Conservation (phyloP, 495 filamentous ascomycete genomes). For the Jackrogersella multiformis region DNA sequence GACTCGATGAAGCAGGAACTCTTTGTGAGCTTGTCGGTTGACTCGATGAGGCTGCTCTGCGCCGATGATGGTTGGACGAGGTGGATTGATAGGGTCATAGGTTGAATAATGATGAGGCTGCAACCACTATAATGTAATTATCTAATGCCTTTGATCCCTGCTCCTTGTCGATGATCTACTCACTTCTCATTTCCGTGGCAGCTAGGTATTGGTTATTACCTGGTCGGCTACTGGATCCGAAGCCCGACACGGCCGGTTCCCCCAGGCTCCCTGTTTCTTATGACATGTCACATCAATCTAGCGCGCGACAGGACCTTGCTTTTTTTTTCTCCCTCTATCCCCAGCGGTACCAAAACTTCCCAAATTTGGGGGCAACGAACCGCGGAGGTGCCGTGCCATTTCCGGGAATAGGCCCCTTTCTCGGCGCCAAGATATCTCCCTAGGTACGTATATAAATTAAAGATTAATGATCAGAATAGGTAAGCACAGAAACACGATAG, state of each 20-base stretch:
- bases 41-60: conserved; percentile 47
- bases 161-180: conserved; percentile 40
- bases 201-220: conserved; percentile 39
- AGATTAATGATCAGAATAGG: conserved; percentile 6
- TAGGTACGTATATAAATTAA: conserved; percentile 15
- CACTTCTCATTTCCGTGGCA: conserved; percentile 44
- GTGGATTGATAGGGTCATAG: conserved; percentile 48
- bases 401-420: conserved; percentile 25
- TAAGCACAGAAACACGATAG: conserved; percentile 7
- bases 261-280: conserved; percentile 21
- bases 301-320: conserved; percentile 32
- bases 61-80: conserved; percentile 45
- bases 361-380: conserved; percentile 24
- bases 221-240: conserved; percentile 35
- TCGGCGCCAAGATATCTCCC: conserved; percentile 29
- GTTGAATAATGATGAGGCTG: conserved; percentile 42
- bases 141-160: conserved; percentile 42
- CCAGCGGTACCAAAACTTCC: conserved; percentile 38
- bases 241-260: conserved; percentile 31
- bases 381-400: conserved; percentile 35
- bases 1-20: conserved; percentile 44
- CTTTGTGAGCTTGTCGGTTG: conserved; percentile 47
- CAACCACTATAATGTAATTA: conserved; percentile 43
- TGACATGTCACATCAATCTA: conserved; percentile 42
- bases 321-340: conserved; percentile 34